Evolutionary conservation across 129 eudicot species (phyloP).

Genomic region (Flaveria robusta): DNA sequence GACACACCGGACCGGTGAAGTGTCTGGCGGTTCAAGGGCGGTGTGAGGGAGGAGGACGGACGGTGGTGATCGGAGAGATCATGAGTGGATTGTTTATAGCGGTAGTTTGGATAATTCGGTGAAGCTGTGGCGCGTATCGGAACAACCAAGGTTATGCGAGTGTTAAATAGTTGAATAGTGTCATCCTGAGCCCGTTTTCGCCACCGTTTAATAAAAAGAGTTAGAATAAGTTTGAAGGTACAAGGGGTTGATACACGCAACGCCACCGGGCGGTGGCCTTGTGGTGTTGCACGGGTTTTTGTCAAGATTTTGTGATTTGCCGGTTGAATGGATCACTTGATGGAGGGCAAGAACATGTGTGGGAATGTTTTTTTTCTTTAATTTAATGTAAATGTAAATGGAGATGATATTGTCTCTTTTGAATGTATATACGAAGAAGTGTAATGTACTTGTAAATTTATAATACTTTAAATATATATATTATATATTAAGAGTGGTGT

Average conservation of each 20-base stretch:
- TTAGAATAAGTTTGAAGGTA: not conserved
- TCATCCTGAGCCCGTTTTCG: no score
- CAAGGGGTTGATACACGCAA: constrained; percentile 6
- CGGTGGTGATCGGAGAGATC: constrained; percentile 2
- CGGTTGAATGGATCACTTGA: not conserved
- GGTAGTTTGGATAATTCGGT: constrained; percentile 84
- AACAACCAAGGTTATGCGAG: constrained; percentile 11
- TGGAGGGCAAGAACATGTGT: not conserved
- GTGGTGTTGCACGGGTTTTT: not conserved
- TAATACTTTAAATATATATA: not conserved
- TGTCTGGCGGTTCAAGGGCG: constrained; percentile 60
- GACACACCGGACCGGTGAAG: constrained; percentile 78
- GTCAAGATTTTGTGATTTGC: constrained; percentile 13
- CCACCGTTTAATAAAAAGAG: no score
- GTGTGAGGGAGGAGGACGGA: not conserved
- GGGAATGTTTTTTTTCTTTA: not conserved
- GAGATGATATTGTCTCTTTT: not conserved
- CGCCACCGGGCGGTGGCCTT: not conserved
- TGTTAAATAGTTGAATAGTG: not conserved
- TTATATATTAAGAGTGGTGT: no score
- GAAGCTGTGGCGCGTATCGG: constrained; percentile 67
- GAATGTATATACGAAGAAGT: not conserved
- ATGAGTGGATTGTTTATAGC: constrained; percentile 67
- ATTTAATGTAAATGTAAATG: constrained; percentile 20
- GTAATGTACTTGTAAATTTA: constrained; percentile 4